Evolutionary conservation across 2,329 filamentous ascomycete genomes (phyloP).

Genomic region (Teratosphaeria zuluensis): DNA sequence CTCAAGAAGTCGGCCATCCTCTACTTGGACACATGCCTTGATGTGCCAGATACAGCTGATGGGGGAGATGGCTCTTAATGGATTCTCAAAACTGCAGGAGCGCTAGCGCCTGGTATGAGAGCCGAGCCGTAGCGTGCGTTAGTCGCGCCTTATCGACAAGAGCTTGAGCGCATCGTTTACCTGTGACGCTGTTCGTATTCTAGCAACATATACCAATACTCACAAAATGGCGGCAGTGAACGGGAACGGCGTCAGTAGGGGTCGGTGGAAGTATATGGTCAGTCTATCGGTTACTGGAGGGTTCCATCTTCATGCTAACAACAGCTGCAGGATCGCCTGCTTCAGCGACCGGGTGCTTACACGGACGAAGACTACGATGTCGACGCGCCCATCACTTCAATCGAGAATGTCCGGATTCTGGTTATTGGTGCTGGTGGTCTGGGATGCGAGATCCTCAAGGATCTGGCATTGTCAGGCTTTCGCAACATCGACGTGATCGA

Average conservation of each 20-base stretch:
- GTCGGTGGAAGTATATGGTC: constrained; percentile 59
- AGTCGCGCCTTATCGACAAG: neutral
- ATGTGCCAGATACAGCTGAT: neutral
- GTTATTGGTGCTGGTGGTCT: constrained; percentile 81
- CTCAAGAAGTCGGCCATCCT: constrained; percentile 42
- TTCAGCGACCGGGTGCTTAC: constrained; percentile 69
- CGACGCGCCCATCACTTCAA: constrained; percentile 42
- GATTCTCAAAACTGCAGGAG: neutral
- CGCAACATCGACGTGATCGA: constrained; percentile 97
- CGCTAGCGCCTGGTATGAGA: neutral
- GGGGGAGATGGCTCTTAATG: neutral
- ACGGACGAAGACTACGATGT: constrained; percentile 51
- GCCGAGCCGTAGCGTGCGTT: neutral
- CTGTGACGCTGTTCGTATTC: neutral
- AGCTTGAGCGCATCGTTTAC: constrained; percentile 26
- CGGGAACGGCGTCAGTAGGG: constrained; percentile 1
- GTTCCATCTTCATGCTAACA: neutral
- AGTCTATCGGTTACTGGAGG: neutral
- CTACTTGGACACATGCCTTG: constrained; percentile 15
- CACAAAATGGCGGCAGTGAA: neutral
- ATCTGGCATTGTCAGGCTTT: constrained; percentile 89
- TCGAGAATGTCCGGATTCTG: constrained; percentile 55
- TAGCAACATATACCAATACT: neutral
- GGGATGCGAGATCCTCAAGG: constrained; percentile 94
- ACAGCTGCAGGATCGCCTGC: constrained; percentile 49